Evolutionary conservation across 306 rosid species (phyloP), one percentile per base, ranked within the genome.

Genomic region (Quercus engelmannii): DNA sequence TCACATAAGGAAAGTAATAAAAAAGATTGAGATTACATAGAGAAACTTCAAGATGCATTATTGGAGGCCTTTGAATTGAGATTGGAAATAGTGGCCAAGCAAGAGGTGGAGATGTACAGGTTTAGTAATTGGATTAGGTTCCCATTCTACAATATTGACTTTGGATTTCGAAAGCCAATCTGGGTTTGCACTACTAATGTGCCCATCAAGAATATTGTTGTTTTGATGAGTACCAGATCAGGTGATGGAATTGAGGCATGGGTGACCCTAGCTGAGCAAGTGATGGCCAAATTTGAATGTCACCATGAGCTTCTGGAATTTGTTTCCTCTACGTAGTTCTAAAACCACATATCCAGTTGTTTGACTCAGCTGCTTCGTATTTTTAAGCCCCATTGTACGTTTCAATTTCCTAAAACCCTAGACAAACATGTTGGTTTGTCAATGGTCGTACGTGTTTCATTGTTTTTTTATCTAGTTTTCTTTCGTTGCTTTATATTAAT

Each of bases 91-190:
- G 67, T 25, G 28, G 57, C 73, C 8, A 1, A 74, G 6, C 65
- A 55, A 41, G 74, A 33, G 59, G 74, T 52, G 26, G 78, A 78
- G 10, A 71, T 43, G 30, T 77, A 26, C 75, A 65, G 49, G 78
- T 82, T 72, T 76, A 72, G 85, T 74, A 55, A 71, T 52, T 63
- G 78, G 71, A 10, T 64, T 19, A 41, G 85, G 70, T 82, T 81
- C 17, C 67, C 71, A 4, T 28, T 64, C 6, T 77, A 65, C 5
- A 72, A 55, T 35, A 63, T 74, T 61, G 81, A 71, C 71, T 69
- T 81, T 49, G 84, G 76, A 21, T 81, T 76, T 55, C 77, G 80
- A 20, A 80, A 58, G 5, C 81, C 81, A 30, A 21, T 57, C 5
- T 76, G 78, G 85, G 56, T 59, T 26, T 76, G 85, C 73, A 28